Base-by-base conservation (phyloP, 2,329 filamentous ascomycete species). In the Phoma sp. region DNA sequence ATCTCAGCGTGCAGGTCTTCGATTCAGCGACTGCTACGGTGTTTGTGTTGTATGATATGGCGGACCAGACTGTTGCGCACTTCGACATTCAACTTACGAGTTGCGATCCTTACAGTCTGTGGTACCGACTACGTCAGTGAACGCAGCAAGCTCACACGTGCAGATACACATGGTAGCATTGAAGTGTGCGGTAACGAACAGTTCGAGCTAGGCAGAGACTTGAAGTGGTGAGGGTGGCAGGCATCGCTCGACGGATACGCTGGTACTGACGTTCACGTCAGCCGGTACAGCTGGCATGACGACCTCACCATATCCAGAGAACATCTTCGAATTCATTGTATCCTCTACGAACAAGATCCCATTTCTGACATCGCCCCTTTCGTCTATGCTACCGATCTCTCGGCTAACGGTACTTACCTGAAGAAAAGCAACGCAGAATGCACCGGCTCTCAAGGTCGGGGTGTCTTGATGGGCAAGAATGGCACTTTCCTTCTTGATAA, bases 331-430 rank as follows among this genome's bases (percentile, higher is more conserved):
- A 69, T 82, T 38, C 78, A 79, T 58, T 80, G 78, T 60, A 73
- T 82, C 43, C 49, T 80, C 1, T 82, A 78, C 53, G 80, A 80
- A 31, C 70, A 77, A 50, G 64, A 74, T 24, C 64, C 66, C 13
- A 51, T 66, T 22, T 59, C 70, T 10, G 56, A 60, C 2, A 72
- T 81, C 10, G 65, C 74, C 3, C 80, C 80, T 5, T 74, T 82
- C 50, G 73, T 83, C 2, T 83, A 82, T 60, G 75, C 74, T 13
- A 74, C 78, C 35, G 76, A 81, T 47, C 43, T 80, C 2, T 83
- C 80, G 0, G 69, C 68, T 32, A 81, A 82, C 54, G 70, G 77
- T 6, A 77, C 78, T 6, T 62, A 65, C 21, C 50, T 80, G 6
- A 70, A 60, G 41, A 76, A 74, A 53, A 51, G 57, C 21, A 67